Base-by-base conservation (phyloP, 2,329 filamentous ascomycete genomes). In the Pezicula rhizophila region DNA sequence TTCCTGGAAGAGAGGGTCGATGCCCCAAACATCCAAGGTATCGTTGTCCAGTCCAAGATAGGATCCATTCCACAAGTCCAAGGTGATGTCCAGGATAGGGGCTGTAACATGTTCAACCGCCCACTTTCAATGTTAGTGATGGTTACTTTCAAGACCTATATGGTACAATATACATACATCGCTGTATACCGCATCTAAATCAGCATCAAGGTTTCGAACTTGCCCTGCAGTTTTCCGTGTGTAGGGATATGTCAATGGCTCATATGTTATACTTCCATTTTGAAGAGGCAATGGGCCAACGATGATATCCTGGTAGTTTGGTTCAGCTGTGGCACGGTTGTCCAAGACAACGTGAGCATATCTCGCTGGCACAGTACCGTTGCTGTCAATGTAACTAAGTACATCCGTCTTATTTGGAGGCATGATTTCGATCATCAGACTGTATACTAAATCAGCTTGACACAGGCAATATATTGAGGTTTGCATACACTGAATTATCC, bases 131-230 rank as follows among this genome's bases (percentile, higher is more conserved):
- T 11, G 28, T 31, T 12, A 31, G 28, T 12, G 8, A 31, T 12
- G 8, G 3, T 31, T 12, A 31, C 11, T 31, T 7, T 31, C 8
- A 11, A 31, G 28, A 31, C 8, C 28, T 5, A 31, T 31, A 31
- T 10, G 28, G 8, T 10, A 31, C 3, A 31, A 31, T 31, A 31
- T 31, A 31, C 28, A 10, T 31, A 31, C 28, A 31, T 63, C 47
- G 31, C 64, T 61, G 6, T 65, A 51, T n/a, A 48, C 47, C 2
- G 49, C 46, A n/a, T 66, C 63, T 23, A 78, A 66, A 60, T 78
- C 75, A 41, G 70, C 70, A 56, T 78, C 66, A 1, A 73, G 63
- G 50, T 70, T 73, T 11, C 65, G 67, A 34, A 70, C 64, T 44
- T 64, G 66, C 31, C 69, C 67, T 7, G 58, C 57, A 5, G 64